Conservation (phyloP, 805 yeast genomes). For the Candida berthetii region DNA sequence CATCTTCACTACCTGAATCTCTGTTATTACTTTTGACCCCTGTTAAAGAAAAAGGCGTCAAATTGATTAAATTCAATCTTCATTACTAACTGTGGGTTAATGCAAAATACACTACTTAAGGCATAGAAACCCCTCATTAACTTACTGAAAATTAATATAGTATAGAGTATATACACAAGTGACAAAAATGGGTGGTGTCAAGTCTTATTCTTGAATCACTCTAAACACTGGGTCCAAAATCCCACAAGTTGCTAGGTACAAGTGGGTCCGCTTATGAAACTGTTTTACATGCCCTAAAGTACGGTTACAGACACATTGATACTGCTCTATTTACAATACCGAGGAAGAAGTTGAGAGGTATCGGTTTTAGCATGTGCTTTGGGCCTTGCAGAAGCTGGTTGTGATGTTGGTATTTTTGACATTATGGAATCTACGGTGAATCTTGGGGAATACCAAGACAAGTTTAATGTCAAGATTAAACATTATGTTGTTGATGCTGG, state of each 20-base stretch:
- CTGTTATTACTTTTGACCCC: no score
- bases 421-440: slow-evolving; percentile 6
- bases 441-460: slow-evolving; percentile 1
- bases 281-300: slow-evolving; percentile 52
- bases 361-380: slow-evolving; percentile 14
- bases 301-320: slow-evolving; percentile 75
- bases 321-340: slow-evolving; percentile 64
- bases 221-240: slow-evolving; percentile 58
- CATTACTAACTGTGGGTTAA: no score
- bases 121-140: no score
- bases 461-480: slow-evolving; percentile 6
- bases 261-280: slow-evolving; percentile 54
- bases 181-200: no score
- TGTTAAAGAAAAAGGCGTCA: no score
- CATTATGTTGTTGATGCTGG: slow-evolving; percentile 8
- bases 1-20: no score
- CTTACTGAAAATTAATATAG: no score
- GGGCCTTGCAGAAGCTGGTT: slow-evolving; percentile 47
- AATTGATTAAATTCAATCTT: no score
- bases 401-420: slow-evolving; percentile 11
- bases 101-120: no score
- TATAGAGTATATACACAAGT: no score
- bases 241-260: slow-evolving; percentile 71
- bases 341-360: slow-evolving; percentile 55
- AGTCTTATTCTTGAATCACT: neutral